Evolutionary conservation across 148 eudicot species (phyloP), one percentile per base, ranked within the genome.

Genomic region (Heliamphora exappendiculata): DNA sequence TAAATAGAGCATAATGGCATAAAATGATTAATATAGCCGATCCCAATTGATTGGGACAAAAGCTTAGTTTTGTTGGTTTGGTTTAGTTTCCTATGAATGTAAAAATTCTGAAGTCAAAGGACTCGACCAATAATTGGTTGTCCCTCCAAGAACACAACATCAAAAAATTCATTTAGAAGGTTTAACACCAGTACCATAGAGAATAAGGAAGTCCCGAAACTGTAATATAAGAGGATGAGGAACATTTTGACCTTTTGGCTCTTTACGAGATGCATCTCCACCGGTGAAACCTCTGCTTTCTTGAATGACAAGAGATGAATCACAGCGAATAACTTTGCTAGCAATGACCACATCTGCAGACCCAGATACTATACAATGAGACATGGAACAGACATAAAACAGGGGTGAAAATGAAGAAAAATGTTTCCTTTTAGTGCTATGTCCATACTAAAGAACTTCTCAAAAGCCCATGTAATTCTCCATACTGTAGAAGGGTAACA

Each of bases 171-270:
- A 65, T 5, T 12, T 3, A n/a, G 16, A 33, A 63, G 42, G 16
- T 33, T 14, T 10, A 36, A 16, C 17, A 0, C n/a, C n/a, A n/a
- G n/a, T n/a, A n/a, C n/a, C n/a, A n/a, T n/a, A n/a, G n/a, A n/a
- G n/a, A n/a, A n/a, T 6, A 65, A 65, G 24, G 44, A 44, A 34
- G 12, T 36, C 68, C 68, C 44, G 19, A 65, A 17, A 65, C 7
- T 65, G 42, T 2, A 1, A 36, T 20, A 65, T 65, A 65, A 6
- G 2, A 65, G 45, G 36, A 63, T 4, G 4, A 36, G 44, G 9
- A 65, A 65, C 69, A 65, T 65, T 34, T 65, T 65, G 69, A 65
- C 69, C 69, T 65, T 65, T n/a, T 29, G 33, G 44, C 69, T 65
- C n/a, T 65, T 26, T 65, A 19, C 36, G 19, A 20, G 45, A 20